Conservation (phyloP, 225 moss, liverwort and hornwort genomes). For the Pseudisothecium myosuroides region DNA sequence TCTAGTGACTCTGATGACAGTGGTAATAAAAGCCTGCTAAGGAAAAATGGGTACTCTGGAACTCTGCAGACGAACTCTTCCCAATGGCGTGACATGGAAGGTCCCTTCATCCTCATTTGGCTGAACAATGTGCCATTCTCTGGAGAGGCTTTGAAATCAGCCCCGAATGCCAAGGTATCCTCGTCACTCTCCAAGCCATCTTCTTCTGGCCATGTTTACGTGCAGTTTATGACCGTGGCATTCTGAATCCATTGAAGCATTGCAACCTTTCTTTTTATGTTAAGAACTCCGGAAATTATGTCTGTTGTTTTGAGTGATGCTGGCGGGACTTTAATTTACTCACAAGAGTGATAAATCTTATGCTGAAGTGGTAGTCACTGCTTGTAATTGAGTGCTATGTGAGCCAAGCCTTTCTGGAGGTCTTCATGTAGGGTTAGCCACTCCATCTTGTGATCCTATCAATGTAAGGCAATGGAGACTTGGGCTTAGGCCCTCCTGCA, state of each 20-base stretch:
- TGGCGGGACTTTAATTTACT: background rate
- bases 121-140: conserved; percentile 76
- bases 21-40: conserved; percentile 28
- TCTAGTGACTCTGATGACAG: conserved; percentile 18
- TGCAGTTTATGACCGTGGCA: background rate
- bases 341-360: background rate
- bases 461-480: background rate
- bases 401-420: background rate
- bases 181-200: background rate
- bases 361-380: background rate
- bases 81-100: conserved; percentile 77
- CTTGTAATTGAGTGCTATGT: background rate
- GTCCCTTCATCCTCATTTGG: conserved; percentile 77
- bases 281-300: background rate
- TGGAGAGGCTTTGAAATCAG: conserved; percentile 29
- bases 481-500: background rate
- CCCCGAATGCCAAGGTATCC: conserved; percentile 71
- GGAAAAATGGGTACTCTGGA: conserved; percentile 31
- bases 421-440: background rate
- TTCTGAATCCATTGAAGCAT: background rate
- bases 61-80: background rate
- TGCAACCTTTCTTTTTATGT: background rate
- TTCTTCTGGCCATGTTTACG: background rate
- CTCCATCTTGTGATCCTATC: background rate
- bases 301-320: background rate